Conservation (phyloP, 2,329 filamentous ascomycete genomes). For the Didymella exigua region DNA sequence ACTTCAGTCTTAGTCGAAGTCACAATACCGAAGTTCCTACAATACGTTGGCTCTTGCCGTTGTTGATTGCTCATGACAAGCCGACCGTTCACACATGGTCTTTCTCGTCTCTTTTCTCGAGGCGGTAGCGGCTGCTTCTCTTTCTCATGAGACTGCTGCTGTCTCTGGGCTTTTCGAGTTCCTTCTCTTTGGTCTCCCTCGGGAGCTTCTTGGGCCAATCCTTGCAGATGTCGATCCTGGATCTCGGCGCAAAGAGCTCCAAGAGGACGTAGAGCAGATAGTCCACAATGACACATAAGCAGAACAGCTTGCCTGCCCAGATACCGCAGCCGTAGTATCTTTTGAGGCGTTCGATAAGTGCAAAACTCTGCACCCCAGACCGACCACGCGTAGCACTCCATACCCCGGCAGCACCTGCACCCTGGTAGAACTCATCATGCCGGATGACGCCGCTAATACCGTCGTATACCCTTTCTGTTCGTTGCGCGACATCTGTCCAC, state of each 20-base stretch:
- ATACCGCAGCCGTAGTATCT: slow-evolving; percentile 97
- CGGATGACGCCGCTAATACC: slow-evolving; percentile 86
- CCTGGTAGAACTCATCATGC: slow-evolving; percentile 86
- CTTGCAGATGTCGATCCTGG: slow-evolving; percentile 84
- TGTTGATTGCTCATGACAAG: neutral
- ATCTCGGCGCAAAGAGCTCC: slow-evolving; percentile 84
- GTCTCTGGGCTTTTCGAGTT: slow-evolving; percentile 15
- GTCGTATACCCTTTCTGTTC: slow-evolving; percentile 94
- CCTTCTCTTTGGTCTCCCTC: slow-evolving; percentile 22
- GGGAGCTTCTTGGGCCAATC: slow-evolving; percentile 83
- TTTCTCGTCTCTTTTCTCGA: slow-evolving; percentile 30
- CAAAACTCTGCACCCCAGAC: slow-evolving; percentile 78
- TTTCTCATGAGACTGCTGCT: slow-evolving; percentile 29
- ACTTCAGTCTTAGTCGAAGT: slow-evolving; percentile 24
- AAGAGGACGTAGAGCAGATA: slow-evolving; percentile 88
- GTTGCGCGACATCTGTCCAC: slow-evolving; percentile 92
- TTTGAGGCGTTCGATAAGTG: slow-evolving; percentile 92
- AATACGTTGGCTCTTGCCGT: neutral
- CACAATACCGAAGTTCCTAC: slow-evolving; percentile 21
- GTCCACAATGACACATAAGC: slow-evolving; percentile 90
- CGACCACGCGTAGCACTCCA: slow-evolving; percentile 75
- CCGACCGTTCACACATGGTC: slow-evolving; percentile 30
- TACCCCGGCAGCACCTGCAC: slow-evolving; percentile 68
- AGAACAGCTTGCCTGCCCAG: slow-evolving; percentile 98
- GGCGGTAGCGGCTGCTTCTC: slow-evolving; percentile 35